Evolutionary conservation across 2,329 filamentous ascomycete species (phyloP).

Genomic region (Aspergillus sp.): DNA sequence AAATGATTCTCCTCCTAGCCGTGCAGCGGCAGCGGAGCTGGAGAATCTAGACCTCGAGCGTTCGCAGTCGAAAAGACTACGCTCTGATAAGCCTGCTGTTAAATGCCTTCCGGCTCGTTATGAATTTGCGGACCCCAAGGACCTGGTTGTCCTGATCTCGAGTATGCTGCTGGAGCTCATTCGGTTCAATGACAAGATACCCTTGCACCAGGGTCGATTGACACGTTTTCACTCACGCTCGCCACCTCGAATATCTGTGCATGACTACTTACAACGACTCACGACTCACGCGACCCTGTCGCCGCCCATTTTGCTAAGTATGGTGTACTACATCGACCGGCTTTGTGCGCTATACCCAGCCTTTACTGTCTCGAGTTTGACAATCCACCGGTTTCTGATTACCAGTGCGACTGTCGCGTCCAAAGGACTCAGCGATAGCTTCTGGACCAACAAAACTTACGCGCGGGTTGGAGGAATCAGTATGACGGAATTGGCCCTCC

Average conservation of each 20-base stretch:
- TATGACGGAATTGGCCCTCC: constrained; percentile 80
- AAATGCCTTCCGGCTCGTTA: constrained; percentile 68
- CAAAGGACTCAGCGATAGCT: constrained; percentile 93
- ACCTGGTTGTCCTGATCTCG: constrained; percentile 85
- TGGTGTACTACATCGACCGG: constrained; percentile 98
- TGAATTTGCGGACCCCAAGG: constrained; percentile 76
- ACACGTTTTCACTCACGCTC: constrained; percentile 93
- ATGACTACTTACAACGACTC: constrained; percentile 88
- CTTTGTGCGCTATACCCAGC: constrained; percentile 88
- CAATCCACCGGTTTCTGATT: constrained; percentile 95
- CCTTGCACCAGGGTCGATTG: constrained; percentile 78
- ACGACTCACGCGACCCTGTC: constrained; percentile 92
- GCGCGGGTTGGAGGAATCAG: constrained; percentile 91
- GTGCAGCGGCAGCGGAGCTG: constrained; percentile 20
- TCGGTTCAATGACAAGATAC: constrained; percentile 84
- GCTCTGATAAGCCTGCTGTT: constrained; percentile 45
- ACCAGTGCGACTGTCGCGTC: constrained; percentile 93
- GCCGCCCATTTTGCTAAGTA: constrained; percentile 90
- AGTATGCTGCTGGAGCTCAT: constrained; percentile 97
- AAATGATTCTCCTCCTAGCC: constrained; percentile 25
- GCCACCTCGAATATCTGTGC: constrained; percentile 88
- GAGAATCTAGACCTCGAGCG: constrained; percentile 28
- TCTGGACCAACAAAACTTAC: constrained; percentile 98
- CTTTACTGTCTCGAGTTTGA: constrained; percentile 94
- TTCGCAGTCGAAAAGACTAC: constrained; percentile 47